Evolutionary conservation across 2,329 filamentous ascomycete genomes (phyloP).

Genomic region (Cordyceps pruinosa): DNA sequence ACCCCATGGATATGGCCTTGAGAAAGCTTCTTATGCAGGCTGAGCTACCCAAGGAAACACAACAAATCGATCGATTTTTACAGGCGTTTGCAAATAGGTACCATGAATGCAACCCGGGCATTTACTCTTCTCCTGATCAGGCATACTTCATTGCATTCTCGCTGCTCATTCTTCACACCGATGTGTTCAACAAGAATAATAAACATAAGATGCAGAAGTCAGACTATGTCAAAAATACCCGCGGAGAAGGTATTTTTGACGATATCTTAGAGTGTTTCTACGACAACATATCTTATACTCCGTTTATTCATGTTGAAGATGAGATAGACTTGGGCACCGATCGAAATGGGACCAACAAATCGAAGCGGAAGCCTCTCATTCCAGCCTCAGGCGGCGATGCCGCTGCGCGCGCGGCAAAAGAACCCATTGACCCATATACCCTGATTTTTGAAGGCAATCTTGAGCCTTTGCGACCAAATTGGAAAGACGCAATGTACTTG

Average conservation of each 20-base stretch:
- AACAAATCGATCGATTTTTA: conserved; percentile 92
- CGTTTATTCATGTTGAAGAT: conserved; percentile 96
- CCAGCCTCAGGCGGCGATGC: conserved; percentile 47
- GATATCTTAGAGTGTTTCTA: conserved; percentile 95
- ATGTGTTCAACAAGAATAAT: conserved; percentile 99
- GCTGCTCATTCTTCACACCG: conserved; percentile 89
- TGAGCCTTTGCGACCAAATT: conserved; percentile 71
- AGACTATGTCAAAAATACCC: conserved; percentile 93
- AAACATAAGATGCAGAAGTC: conserved; percentile 97
- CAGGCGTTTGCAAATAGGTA: conserved; percentile 95
- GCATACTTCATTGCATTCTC: conserved; percentile 99
- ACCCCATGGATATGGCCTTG: conserved; percentile 96
- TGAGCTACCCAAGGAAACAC: conserved; percentile 91
- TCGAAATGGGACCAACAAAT: conserved; percentile 62
- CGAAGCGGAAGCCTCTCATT: conserved; percentile 64
- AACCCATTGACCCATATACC: conserved; percentile 92
- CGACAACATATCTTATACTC: conserved; percentile 96
- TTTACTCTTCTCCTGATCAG: conserved; percentile 84
- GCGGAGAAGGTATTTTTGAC: conserved; percentile 84
- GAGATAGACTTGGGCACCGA: conserved; percentile 75
- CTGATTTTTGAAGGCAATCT: conserved; percentile 87
- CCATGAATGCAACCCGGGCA: conserved; percentile 95
- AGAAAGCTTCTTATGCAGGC: conserved; percentile 95
- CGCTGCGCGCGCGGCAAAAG: conserved; percentile 60
- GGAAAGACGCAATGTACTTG: conserved; percentile 86